Percentiles rank a stretch among this genome's conserved stretches.
phyloP scores from a whole-genome alignment of 108 stramenopile species.

The Chaetoceros tenuissimus region DNA sequence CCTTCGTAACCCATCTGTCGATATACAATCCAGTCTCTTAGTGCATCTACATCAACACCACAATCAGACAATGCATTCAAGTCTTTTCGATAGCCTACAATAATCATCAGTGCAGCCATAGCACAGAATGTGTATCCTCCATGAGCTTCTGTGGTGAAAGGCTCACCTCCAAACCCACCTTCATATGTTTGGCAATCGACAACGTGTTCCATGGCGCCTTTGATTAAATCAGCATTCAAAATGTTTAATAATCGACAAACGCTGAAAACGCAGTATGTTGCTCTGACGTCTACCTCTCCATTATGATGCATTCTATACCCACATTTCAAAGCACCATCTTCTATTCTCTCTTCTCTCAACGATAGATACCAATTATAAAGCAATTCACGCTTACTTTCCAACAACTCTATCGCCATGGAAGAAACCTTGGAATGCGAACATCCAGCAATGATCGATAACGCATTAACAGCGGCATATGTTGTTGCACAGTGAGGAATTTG shows the following conservation, averaged over 20 bases:
- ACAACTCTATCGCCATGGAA: constrained; percentile 18
- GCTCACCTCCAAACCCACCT: constrained; percentile 97
- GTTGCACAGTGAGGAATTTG: constrained; percentile 94
- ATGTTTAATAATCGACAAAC: constrained; percentile 66
- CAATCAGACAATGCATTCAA: constrained; percentile 7
- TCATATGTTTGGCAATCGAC: constrained; percentile 91
- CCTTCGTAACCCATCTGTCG: constrained; percentile 89
- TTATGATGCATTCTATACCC: constrained; percentile 93
- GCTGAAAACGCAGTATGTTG: constrained; percentile 83
- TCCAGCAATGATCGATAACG: constrained; percentile 58
- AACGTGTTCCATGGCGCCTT: constrained; percentile 37
- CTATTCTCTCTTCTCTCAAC: constrained; percentile 22
- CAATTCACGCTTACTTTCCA: constrained; percentile 29
- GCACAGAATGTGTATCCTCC: constrained; percentile 99
- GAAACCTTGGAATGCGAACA: neutral
- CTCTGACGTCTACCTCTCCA: constrained; percentile 96
- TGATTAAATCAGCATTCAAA: constrained; percentile 32
- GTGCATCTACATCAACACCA: constrained; percentile 42
- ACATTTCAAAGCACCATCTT: constrained; percentile 22
- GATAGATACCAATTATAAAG: constrained; percentile 62
- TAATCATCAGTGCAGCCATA: constrained; percentile 65
- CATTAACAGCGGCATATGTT: constrained; percentile 86
- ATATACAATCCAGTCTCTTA: constrained; percentile 73
- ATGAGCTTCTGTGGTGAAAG: constrained; percentile 87
- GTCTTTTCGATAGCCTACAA: constrained; percentile 18